Evolutionary conservation across 306 rosid species (phyloP).

Genomic region (Cicer yamashitae): DNA sequence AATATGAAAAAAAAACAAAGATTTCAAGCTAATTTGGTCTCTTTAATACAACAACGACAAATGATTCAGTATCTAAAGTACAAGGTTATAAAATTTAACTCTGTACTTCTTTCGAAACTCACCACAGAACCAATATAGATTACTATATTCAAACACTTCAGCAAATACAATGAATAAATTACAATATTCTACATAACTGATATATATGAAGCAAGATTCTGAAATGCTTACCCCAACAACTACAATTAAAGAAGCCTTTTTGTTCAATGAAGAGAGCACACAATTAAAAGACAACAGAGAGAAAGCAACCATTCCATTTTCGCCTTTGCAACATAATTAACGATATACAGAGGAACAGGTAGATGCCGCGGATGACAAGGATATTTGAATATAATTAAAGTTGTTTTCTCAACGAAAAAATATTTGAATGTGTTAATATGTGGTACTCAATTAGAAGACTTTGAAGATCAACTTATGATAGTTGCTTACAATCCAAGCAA

Average conservation of each 20-base stretch:
- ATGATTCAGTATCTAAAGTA: background rate
- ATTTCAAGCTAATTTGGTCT: constrained; percentile 26
- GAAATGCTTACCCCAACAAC: background rate
- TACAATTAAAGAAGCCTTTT: constrained; percentile 26
- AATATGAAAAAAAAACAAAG: background rate
- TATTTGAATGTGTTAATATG: too few relatives aligned
- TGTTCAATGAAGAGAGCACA: constrained; percentile 17
- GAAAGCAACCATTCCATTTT: constrained; percentile 44
- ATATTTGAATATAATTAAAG: too few relatives aligned
- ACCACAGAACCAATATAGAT: too few relatives aligned
- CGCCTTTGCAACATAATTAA: constrained; percentile 11
- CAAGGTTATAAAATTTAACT: background rate
- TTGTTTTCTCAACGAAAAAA: too few relatives aligned
- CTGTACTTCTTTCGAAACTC: background rate
- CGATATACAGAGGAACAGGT: constrained; percentile 37
- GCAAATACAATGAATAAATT: constrained; percentile 34
- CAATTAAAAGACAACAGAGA: constrained; percentile 45
- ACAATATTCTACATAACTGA: constrained; percentile 1
- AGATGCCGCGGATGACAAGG: constrained; percentile 31
- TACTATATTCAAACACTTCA: too few relatives aligned
- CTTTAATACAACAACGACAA: background rate
- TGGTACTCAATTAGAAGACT: too few relatives aligned
- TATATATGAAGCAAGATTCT: background rate
- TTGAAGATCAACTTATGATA: too few relatives aligned
- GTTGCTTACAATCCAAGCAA: too few relatives aligned